phyloP scores from a whole-genome alignment of 148 eudicot species.

The Nyssa sinensis region DNA sequence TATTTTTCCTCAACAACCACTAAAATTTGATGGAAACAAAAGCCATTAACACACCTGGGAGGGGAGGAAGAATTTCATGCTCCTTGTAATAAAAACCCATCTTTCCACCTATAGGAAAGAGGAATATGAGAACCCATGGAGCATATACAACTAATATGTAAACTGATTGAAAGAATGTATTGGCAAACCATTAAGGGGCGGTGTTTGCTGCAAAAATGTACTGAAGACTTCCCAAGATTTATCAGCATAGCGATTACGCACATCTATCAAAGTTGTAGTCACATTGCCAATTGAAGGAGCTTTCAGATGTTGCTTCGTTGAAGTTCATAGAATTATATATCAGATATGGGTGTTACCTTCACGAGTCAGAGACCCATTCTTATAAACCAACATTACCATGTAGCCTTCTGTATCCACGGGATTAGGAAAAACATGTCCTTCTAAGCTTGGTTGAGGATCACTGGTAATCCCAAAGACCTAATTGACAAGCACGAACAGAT shows the following conservation, averaged over 20 bases:
- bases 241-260: slow-evolving; percentile 65
- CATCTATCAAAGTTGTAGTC: slow-evolving; percentile 41
- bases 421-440: slow-evolving; percentile 93
- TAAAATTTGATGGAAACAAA: slow-evolving; percentile 1
- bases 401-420: slow-evolving; percentile 81
- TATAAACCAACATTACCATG: slow-evolving; percentile 92
- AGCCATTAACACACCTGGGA: slow-evolving; percentile 53
- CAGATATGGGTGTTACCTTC: slow-evolving; percentile 53
- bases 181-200: slow-evolving; percentile 75
- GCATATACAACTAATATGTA: neutral
- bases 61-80: slow-evolving; percentile 84
- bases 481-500: slow-evolving; percentile 5
- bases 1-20: neutral
- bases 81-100: slow-evolving; percentile 94
- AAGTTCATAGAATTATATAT: neutral
- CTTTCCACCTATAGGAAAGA: slow-evolving; percentile 62
- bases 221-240: slow-evolving; percentile 83
- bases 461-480: slow-evolving; percentile 85
- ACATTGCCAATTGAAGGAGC: slow-evolving; percentile 12
- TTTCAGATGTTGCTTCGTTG: neutral
- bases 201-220: slow-evolving; percentile 61
- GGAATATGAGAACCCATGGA: slow-evolving; percentile 4
- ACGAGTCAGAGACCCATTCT: slow-evolving; percentile 92
- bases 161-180: neutral
- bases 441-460: slow-evolving; percentile 73